Base-by-base conservation (phyloP, 2,329 filamentous ascomycete species). In the Ophiosphaerella korrae region DNA sequence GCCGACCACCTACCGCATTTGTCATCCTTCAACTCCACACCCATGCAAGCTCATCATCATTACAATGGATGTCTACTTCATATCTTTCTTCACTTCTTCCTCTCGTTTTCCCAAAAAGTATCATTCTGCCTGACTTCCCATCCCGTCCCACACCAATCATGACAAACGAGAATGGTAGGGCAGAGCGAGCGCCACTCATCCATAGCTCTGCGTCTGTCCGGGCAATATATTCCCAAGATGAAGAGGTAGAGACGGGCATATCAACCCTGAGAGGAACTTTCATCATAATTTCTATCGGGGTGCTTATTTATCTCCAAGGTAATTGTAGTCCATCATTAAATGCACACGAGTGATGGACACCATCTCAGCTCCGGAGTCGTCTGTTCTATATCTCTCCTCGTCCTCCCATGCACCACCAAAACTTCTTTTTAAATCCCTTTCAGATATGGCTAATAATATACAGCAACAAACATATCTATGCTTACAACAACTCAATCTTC, bases 401-500 rank as follows among this genome's bases (percentile, higher is more conserved):
- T n/a, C 33, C 33, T 41, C 3, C 18, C 18, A 21, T 21, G 18
- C 18, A 4, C 18, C 3, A 4, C 18, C 18, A 21, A 21, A 21
- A 21, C 18, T 4, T 21, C 18, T 4, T 21, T 21, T 21, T 21
- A 4, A 21, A 21, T 4, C 18, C 18, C 18, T 21, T 21, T 21
- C 18, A 21, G 18, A 21, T 21, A 42, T 16, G 2, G 24, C 64
- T 74, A 48, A 68, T 61, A 13, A 41, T 13, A 8, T 23, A 40
- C 51, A 81, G 80, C 81, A 13, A 80, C 83, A 55, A 94, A 94
- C 66, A 90, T 92, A 74, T 90, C 87, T 11, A 86, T 90, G 60
- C 86, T 95, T 67, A 89, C 89, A 5, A 92, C 91, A 48, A 89
- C 88, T 1, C 90, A 94, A 74, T 89, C 87, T 7, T 80, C 80